Base-by-base conservation (phyloP, 768 basidiomycete species). In the Bullera alba region DNA sequence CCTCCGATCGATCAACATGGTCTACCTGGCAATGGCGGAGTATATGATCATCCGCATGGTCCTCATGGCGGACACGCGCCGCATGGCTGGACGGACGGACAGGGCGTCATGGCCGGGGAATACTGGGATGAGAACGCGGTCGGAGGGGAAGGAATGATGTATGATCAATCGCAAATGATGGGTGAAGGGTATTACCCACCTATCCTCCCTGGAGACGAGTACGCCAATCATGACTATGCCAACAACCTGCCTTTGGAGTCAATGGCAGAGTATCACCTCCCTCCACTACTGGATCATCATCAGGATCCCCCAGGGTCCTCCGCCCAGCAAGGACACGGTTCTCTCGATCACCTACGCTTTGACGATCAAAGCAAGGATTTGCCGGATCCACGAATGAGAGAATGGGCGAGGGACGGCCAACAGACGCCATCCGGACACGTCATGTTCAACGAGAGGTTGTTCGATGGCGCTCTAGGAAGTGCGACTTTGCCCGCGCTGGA, bases 391-490 rank as follows among this genome's bases (percentile, higher is more conserved):
- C 22, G 54, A 45, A 32, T 56, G 25, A 8, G 50, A 25, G 54
- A 53, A 7, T 60, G 51, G 56, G 38, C 46, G n/a, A 28, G 44
- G 28, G 59, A 53, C 15, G 55, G 52, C 8, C 62, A 61, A 45
- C 60, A 62, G 29, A 62, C 62, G 3, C 67, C 67, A 4, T 58
- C 56, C 8, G 59, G 57, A 23, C 67, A 69, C 48, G 63, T 69
- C 23, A 30, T 56, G n/a, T 69, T 69, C 51, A 59, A 61, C 36
- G 67, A 69, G 34, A 45, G 58, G 16, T 41, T 69, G 36, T 69
- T 69, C 44, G 67, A 61, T 32, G 67, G 63, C 2, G 63, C 59
- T 4, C 35, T 67, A 14, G 62, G 62, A 7, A 60, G 53, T 19
- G 64, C 64, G 3, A 46, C 37, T 2, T 28, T 60, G 10, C 38